Percentiles rank a stretch among this genome's conserved stretches.
Evolutionary conservation across 2,329 filamentous ascomycete genomes (phyloP).

Genomic region (Microsporum audouinii): DNA sequence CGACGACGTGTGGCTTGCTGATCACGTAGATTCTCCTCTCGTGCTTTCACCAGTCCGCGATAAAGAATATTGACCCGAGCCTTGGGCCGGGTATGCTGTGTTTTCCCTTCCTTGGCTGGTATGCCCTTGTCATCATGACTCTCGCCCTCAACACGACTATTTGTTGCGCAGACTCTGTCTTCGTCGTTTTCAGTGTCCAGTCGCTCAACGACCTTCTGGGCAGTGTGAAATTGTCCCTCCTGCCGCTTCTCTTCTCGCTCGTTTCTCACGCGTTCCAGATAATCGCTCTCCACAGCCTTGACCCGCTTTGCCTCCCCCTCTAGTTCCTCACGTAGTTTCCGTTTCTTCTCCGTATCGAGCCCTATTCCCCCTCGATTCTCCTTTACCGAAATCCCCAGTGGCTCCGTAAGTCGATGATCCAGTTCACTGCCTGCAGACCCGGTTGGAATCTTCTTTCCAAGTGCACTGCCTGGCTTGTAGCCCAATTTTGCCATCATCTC

Average conservation of each 20-base stretch:
- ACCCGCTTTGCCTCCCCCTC: constrained; percentile 48
- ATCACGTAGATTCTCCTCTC: constrained; percentile 60
- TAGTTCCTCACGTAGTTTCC: constrained; percentile 55
- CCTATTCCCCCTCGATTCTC: constrained; percentile 75
- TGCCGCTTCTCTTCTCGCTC: constrained; percentile 58
- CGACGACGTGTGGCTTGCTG: constrained; percentile 53
- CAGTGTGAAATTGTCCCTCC: constrained; percentile 61
- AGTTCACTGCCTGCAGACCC: constrained; percentile 16
- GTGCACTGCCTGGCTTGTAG: constrained; percentile 61
- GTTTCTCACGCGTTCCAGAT: constrained; percentile 57
- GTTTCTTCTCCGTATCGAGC: constrained; percentile 69
- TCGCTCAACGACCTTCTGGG: constrained; percentile 71
- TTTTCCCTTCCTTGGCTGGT: not conserved
- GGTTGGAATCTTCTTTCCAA: constrained; percentile 53
- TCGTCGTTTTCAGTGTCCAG: constrained; percentile 45
- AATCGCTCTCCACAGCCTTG: constrained; percentile 58
- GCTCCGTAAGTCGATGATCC: constrained; percentile 48
- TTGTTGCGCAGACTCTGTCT: constrained; percentile 11
- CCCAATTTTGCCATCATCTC: constrained; percentile 97
- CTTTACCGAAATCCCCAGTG: constrained; percentile 64
- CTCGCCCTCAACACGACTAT: not conserved
- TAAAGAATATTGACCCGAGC: constrained; percentile 63
- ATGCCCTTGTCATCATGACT: constrained; percentile 11
- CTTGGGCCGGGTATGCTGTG: constrained; percentile 7
- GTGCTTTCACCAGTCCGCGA: constrained; percentile 58